Evolutionary conservation across 2,329 filamentous ascomycete genomes (phyloP).

Genomic region (Ceratocystis variospora): DNA sequence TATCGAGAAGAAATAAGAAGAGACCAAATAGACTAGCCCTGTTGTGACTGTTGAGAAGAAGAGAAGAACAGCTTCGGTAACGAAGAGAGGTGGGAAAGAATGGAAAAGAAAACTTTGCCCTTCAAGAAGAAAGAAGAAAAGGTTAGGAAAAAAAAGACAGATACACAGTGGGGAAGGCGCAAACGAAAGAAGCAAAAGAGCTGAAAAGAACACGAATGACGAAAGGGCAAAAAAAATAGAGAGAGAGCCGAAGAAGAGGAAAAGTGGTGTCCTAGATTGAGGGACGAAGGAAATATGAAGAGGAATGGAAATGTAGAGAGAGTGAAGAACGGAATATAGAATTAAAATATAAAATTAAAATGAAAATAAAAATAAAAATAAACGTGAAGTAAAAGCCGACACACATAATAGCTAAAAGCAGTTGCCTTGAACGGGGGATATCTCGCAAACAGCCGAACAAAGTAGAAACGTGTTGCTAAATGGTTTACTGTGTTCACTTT

Average conservation of each 20-base stretch:
- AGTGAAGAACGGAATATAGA: background rate
- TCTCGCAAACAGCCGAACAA: conserved; percentile 1
- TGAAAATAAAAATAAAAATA: conserved; percentile 1
- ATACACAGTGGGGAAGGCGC: background rate
- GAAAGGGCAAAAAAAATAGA: background rate
- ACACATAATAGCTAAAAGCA: background rate
- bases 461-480: conserved; percentile 6
- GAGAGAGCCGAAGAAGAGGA: background rate
- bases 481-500: conserved; percentile 17
- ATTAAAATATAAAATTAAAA: background rate
- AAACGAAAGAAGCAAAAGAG: background rate
- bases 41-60: background rate
- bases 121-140: background rate
- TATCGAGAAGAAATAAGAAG: background rate
- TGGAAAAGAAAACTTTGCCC: background rate
- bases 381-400: background rate
- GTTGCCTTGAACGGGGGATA: background rate
- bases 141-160: conserved; percentile 1
- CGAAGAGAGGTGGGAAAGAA: background rate
- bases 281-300: background rate
- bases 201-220: background rate
- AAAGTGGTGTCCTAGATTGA: background rate
- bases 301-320: background rate
- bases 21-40: background rate
- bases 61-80: background rate